These are phyloP conservation scores for Hymenoscyphus infarciens DNA, from an alignment of 2,329 filamentous ascomycete genomes.

Conservation along the genomic window DNA sequence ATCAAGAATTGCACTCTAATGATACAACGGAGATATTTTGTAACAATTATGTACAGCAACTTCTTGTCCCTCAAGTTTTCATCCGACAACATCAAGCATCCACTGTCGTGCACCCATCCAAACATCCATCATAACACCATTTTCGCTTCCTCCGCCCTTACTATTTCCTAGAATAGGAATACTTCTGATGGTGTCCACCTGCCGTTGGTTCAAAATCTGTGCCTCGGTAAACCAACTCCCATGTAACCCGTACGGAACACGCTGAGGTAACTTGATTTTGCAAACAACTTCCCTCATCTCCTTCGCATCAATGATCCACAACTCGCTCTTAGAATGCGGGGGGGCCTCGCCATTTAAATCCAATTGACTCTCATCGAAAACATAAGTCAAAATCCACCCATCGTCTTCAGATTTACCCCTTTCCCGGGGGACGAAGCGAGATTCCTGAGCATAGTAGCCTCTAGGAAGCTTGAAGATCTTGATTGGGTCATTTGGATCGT, in stretches of 20 bases:
- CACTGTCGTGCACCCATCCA: conserved; percentile 19
- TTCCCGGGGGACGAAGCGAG: conserved; percentile 56
- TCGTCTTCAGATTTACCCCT: conserved; percentile 53
- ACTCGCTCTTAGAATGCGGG: conserved; percentile 50
- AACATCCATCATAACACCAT: neutral
- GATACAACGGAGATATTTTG: neutral
- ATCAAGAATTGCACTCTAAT: too few relatives aligned
- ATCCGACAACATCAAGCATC: conserved; percentile 23
- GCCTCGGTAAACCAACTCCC: conserved; percentile 57
- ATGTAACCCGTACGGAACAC: conserved; percentile 68
- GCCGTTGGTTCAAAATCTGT: conserved; percentile 47
- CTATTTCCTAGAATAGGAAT: conserved; percentile 16
- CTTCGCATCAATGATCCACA: conserved; percentile 66
- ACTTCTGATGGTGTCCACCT: conserved; percentile 25
- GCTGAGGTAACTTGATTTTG: conserved; percentile 56
- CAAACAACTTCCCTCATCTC: conserved; percentile 59
- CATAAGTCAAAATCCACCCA: conserved; percentile 65
- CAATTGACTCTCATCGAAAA: conserved; percentile 66
- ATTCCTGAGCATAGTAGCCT: conserved; percentile 63
- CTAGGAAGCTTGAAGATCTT: conserved; percentile 58
- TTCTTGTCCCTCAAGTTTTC: neutral
- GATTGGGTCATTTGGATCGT: conserved; percentile 51
- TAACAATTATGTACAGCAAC: neutral
- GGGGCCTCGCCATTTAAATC: conserved; percentile 36
- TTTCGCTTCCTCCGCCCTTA: neutral